Base-by-base conservation (phyloP, 1,284 basidiomycete genomes). In the Boletellus dicymbophilus region DNA sequence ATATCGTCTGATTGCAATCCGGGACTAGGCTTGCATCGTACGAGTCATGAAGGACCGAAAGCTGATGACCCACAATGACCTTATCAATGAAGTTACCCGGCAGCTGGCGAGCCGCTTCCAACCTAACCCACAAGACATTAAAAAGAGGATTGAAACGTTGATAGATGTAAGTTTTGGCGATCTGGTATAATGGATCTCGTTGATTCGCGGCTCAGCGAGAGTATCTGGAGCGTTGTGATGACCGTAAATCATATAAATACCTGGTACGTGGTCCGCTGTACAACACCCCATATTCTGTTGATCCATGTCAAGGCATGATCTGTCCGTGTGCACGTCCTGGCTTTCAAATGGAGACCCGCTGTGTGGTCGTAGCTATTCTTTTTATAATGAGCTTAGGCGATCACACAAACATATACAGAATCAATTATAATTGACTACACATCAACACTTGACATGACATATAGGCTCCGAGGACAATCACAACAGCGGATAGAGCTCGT, bases 21-120 rank as follows among this genome's bases (percentile, higher is more conserved):
- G 37, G 23, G 40, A 16, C 15, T 58, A 97, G 93, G 95, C 95
- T 2, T 98, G 93, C 63, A 91, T 99, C 54, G 97, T 99, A 22
- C 86, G 97, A 34, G 88, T 98, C 33, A 99, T 99, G 97, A 99
- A 99, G 74, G 88, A 94, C 65, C 77, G 95, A 53, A 98, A 98
- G 69, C 81, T 82, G 49, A 86, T 98, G 82, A 72, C 77, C 7
- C 95, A 98, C 66, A 93, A 88, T 55, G 94, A 96, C 52, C 79
- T 99, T 16, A 80, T 98, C 49, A 89, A 89, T 58, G 95, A 99
- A 70, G 93, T 95, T 23, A 92, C 93, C 33, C 81, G 84, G 16
- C 96, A 98, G 64, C 73, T 99, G 3, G 76, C 88, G 13, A 76
- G 74, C 51, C 83, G 97, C 4, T 99, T 99, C 77, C 82, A 83